Conservation (phyloP, 108 stramenopile genomes). For the Bacterosira constricta region DNA sequence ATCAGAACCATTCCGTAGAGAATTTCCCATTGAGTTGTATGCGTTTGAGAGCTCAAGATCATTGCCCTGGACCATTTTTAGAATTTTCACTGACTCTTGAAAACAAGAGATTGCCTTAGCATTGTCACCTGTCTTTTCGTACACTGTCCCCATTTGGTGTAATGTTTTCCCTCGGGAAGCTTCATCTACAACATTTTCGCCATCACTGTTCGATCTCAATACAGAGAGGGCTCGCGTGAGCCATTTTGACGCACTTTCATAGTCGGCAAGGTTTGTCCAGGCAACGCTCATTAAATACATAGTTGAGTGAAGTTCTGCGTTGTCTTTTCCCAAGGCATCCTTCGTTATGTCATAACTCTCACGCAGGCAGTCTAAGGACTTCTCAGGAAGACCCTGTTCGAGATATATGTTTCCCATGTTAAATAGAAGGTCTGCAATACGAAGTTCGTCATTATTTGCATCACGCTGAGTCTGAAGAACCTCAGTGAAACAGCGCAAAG, state of each 20-base stretch:
- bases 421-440: conserved; percentile 55
- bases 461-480: conserved; percentile 49
- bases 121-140: conserved; percentile 22
- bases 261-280: conserved; percentile 26
- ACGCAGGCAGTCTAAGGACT: conserved; percentile 43
- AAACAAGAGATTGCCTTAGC: conserved; percentile 30
- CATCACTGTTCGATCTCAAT: conserved; percentile 16
- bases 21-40: conserved; percentile 46
- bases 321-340: conserved; percentile 35
- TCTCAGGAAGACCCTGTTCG: conserved; percentile 30
- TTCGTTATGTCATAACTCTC: conserved; percentile 48
- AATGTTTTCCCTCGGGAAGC: conserved; percentile 27
- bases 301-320: conserved; percentile 44
- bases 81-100: conserved; percentile 26
- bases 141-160: conserved; percentile 32
- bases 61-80: conserved; percentile 15
- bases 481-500: conserved; percentile 37
- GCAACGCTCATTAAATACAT: conserved; percentile 48
- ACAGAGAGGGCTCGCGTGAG: conserved; percentile 26
- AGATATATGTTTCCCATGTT: conserved; percentile 56
- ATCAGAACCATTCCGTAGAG: conserved; percentile 25
- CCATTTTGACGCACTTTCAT: conserved; percentile 29
- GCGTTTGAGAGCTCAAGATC: conserved; percentile 50
- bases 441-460: conserved; percentile 41
- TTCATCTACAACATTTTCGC: conserved; percentile 13